These are phyloP conservation scores for Colletotrichum limetticola DNA, from an alignment of 2,329 filamentous ascomycete genomes.

Conservation along the genomic window DNA sequence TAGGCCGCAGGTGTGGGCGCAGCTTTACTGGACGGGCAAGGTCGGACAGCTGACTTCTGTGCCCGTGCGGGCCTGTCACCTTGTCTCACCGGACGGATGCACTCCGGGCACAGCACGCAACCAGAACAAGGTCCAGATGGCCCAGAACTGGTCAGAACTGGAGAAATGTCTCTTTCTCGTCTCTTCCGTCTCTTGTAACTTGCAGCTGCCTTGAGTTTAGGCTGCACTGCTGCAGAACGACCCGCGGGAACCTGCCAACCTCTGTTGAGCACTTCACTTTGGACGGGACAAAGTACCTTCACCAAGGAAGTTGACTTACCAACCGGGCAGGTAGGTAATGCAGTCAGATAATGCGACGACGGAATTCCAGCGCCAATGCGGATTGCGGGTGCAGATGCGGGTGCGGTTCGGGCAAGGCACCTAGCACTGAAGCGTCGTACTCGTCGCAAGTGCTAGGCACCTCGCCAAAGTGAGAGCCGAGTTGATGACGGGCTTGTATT, in stretches of 20 bases:
- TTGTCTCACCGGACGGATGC: slow-evolving; percentile 13
- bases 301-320: background rate
- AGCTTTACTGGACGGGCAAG: slow-evolving; percentile 22
- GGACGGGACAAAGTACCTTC: background rate
- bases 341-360: background rate
- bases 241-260: background rate
- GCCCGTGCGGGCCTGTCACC: slow-evolving; percentile 3
- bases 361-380: background rate
- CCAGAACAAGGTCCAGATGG: background rate
- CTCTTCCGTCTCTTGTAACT: background rate
- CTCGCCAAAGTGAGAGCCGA: slow-evolving; percentile 1
- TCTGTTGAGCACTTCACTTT: background rate
- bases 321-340: background rate
- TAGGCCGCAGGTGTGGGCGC: background rate
- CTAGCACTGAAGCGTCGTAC: slow-evolving; percentile 16
- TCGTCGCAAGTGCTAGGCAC: slow-evolving; percentile 23
- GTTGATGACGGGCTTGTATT: background rate
- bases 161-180: background rate
- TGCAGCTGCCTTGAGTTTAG: background rate
- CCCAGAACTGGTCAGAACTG: background rate
- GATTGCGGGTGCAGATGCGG: background rate
- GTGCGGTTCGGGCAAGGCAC: slow-evolving; percentile 12
- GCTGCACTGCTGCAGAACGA: background rate
- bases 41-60: slow-evolving; percentile 14
- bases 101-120: slow-evolving; percentile 24